Conservation (phyloP, 306 rosid genomes). For the Quercus agrifolia region DNA sequence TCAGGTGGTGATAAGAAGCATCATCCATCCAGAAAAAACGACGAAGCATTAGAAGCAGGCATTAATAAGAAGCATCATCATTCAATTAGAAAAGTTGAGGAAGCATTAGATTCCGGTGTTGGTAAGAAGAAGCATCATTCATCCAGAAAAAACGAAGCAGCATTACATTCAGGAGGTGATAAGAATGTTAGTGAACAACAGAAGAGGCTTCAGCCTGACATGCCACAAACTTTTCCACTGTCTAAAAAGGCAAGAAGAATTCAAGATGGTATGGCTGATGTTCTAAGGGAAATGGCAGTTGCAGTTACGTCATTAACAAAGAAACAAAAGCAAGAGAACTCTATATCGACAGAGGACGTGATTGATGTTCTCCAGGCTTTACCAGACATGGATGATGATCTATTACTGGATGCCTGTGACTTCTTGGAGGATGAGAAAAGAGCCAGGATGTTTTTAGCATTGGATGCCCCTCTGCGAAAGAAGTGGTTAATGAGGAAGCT, state of each 20-base stretch:
- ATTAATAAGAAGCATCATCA: conserved; percentile 13
- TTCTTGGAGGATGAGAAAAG: conserved; percentile 51
- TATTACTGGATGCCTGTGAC: conserved; percentile 45
- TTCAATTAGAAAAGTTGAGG: not conserved
- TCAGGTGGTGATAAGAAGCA: conserved; percentile 8
- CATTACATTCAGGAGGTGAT: not conserved
- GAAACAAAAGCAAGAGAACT: conserved; percentile 47
- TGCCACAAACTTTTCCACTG: conserved; percentile 14
- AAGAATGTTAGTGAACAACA: conserved; percentile 22
- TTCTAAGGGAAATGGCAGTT: conserved; percentile 26
- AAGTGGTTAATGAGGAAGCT: conserved; percentile 49
- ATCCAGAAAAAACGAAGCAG: not conserved
- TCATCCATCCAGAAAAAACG: not conserved
- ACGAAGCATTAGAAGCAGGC: not conserved
- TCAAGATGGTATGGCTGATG: conserved; percentile 17
- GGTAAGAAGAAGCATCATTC: not conserved
- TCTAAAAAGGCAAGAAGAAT: conserved; percentile 32
- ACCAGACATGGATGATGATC: conserved; percentile 51
- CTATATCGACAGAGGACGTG: conserved; percentile 33
- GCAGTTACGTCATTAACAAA: conserved; percentile 39
- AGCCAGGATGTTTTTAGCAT: conserved; percentile 46
- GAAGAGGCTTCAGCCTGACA: conserved; percentile 25
- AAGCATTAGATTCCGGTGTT: not conserved
- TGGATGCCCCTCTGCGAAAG: conserved; percentile 38
- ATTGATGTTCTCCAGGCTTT: conserved; percentile 35